Conservation (phyloP, 179 eudicot genomes). For the Heliamphora pulchella region DNA sequence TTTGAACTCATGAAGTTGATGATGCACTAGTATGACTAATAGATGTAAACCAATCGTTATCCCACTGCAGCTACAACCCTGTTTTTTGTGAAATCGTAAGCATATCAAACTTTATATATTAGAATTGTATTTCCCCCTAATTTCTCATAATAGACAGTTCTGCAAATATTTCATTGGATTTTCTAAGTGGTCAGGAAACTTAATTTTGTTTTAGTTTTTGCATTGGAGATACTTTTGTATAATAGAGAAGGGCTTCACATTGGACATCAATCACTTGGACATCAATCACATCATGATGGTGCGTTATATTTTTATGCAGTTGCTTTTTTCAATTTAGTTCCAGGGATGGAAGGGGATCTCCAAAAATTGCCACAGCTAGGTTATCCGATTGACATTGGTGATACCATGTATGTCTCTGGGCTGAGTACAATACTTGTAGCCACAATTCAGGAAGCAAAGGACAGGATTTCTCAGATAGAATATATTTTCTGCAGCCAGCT, state of each 20-base stretch:
- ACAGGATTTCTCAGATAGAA: conserved; percentile 78
- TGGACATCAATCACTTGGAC: neutral
- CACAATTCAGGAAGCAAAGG: conserved; percentile 76
- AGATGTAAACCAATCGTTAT: neutral
- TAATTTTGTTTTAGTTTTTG: neutral
- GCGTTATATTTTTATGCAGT: neutral
- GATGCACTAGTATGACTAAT: neutral
- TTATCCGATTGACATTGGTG: conserved; percentile 37
- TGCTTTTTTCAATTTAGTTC: conserved; percentile 9
- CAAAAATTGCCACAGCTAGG: conserved; percentile 31
- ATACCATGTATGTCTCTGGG: conserved; percentile 52
- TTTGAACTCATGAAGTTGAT: conserved; percentile 6
- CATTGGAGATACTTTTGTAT: neutral
- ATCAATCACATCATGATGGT: neutral
- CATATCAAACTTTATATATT: neutral
- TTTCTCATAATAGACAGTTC: neutral
- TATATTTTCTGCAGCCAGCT: conserved; percentile 77
- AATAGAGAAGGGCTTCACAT: neutral
- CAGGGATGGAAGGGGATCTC: conserved; percentile 34
- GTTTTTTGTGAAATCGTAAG: neutral
- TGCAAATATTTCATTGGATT: neutral
- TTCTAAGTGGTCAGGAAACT: neutral
- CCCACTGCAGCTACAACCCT: neutral
- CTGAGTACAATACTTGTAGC: conserved; percentile 80
- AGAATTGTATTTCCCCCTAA: neutral